Conservation (phyloP, 2,329 filamentous ascomycete species). For the Phaeosphaeriaceae sp. region DNA sequence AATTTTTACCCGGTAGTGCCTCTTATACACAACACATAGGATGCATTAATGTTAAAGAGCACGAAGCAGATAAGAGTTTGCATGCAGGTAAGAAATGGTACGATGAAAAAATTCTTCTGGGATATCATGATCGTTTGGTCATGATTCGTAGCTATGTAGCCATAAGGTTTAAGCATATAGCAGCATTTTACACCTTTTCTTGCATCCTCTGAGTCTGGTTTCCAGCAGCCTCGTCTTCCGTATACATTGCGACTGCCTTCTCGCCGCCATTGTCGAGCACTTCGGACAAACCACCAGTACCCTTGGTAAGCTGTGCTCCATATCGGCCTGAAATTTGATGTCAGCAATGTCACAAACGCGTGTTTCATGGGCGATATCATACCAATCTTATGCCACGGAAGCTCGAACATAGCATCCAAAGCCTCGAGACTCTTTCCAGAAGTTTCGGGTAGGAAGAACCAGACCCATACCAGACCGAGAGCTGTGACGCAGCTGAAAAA, state of each 20-base stretch:
- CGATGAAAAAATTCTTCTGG: no score
- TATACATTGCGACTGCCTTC: slow-evolving; percentile 36
- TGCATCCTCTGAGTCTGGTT: slow-evolving; percentile 19
- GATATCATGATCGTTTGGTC: no score
- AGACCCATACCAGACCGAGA: slow-evolving; percentile 73
- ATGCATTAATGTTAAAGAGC: no score
- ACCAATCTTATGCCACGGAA: slow-evolving; percentile 80
- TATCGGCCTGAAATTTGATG: no score
- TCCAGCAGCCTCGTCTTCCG: slow-evolving; percentile 29
- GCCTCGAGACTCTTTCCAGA: slow-evolving; percentile 68
- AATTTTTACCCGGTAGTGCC: no score
- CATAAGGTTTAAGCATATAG: no score
- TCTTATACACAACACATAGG: no score
- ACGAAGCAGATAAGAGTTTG: no score
- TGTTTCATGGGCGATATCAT: no score
- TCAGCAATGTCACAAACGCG: no score
- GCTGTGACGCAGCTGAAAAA: slow-evolving; percentile 75
- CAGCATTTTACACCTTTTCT: slow-evolving; percentile 22
- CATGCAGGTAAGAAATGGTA: no score
- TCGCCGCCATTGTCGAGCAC: slow-evolving; percentile 41
- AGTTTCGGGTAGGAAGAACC: slow-evolving; percentile 76
- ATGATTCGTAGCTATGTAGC: no score
- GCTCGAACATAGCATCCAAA: slow-evolving; percentile 74
- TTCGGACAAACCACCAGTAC: slow-evolving; percentile 41
- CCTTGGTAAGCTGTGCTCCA: slow-evolving; percentile 42